Evolutionary conservation across 2,329 filamentous ascomycete species (phyloP), one percentile per base, ranked within the genome.

Genomic region (Fusarium sambucinum): DNA sequence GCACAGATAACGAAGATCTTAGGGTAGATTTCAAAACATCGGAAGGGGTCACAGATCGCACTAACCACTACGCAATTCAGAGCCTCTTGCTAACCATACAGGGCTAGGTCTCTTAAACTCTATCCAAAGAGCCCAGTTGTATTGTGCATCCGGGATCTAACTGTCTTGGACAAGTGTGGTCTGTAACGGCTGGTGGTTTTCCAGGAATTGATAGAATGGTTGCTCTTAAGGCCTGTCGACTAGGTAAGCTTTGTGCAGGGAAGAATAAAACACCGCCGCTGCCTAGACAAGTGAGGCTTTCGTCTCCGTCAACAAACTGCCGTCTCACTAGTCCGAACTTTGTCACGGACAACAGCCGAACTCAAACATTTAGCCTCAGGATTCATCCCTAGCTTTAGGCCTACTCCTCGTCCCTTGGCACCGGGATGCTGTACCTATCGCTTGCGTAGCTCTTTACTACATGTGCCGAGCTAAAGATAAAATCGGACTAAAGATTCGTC

Each of bases 281-380:
- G 14, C 9, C 16, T 6, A 6, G 40, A 2, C 9, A 25, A 42
- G 23, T 42, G 23, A 42, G 40, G 40, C 21, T 42, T 42, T 25
- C 19, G 16, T 16, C 21, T 11, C 3, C 8, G 4, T 40, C 13
- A 4, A 17, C 10, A 21, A n/a, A 8, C 2, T n/a, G 11, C 1
- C 1, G 11, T 21, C 19, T 25, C 14, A 42, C 23, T 4, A 11
- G 14, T 23, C 9, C 21, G 12, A 42, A 42, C 23, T 11, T 11
- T 17, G 9, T 1, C 6, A 11, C 10, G 21, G 23, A 17, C 14
- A 42, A 25, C 2, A 2, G 6, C 23, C 40, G 16, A 42, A 42
- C 14, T 2, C 21, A 42, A 42, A 1, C 11, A 5, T 4, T 13
- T 1, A 1, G 7, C 1, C 4, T 13, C 6, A 14, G 2, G 19